Evolutionary conservation across 208 protist species (phyloP).

Genomic region (Vickermania spadyakhi): DNA sequence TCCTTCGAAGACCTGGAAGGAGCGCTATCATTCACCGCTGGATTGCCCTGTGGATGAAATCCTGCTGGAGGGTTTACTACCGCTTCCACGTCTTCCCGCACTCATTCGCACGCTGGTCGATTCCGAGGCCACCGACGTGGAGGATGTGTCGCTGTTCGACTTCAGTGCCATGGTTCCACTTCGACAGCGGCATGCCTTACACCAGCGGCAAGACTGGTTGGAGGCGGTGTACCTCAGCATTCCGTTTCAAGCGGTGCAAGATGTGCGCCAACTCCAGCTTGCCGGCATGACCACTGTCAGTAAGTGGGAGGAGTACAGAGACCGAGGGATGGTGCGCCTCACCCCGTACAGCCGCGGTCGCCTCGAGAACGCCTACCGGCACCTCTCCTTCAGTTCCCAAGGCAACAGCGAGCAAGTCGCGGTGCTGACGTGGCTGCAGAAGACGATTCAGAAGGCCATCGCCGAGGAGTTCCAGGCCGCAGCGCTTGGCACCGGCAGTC

Average conservation of each 20-base stretch:
- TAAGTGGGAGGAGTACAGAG: constrained; percentile 60
- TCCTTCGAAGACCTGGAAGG: not conserved
- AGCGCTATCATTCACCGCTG: constrained; percentile 10
- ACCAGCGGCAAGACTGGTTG: constrained; percentile 37
- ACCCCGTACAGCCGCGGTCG: constrained; percentile 55
- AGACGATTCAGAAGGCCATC: constrained; percentile 67
- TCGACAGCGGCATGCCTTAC: constrained; percentile 49
- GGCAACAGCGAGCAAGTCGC: constrained; percentile 32
- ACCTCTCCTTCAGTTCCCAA: constrained; percentile 12
- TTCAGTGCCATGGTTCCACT: constrained; percentile 58
- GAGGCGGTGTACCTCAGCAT: constrained; percentile 44
- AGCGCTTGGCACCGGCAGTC: constrained; percentile 5
- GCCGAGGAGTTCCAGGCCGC: constrained; percentile 51
- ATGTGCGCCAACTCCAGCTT: constrained; percentile 57
- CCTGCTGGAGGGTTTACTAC: constrained; percentile 12
- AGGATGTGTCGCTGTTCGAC: constrained; percentile 53
- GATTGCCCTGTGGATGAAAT: constrained; percentile 23
- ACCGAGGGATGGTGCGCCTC: constrained; percentile 32
- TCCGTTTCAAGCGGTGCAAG: constrained; percentile 48
- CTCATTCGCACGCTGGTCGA: constrained; percentile 62
- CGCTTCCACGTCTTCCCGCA: constrained; percentile 15
- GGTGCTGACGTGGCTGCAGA: constrained; percentile 72
- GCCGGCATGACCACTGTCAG: constrained; percentile 52
- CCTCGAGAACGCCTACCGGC: constrained; percentile 39
- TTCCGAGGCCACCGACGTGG: constrained; percentile 32